These are phyloP conservation scores for Trifolium subterraneum DNA, from an alignment of 306 rosid species.

Conservation along the genomic window DNA sequence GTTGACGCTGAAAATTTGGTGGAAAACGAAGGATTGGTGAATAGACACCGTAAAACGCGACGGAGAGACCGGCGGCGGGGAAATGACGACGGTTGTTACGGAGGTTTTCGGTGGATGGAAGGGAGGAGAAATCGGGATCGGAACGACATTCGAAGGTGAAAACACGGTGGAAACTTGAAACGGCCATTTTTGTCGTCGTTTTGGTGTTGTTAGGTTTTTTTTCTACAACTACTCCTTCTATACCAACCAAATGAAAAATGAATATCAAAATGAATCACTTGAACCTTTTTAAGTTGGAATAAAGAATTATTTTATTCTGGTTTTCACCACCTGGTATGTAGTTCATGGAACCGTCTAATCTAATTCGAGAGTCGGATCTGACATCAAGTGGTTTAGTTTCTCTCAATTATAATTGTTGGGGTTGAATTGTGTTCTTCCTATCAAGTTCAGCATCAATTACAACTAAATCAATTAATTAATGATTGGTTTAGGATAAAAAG, in stretches of 20 bases:
- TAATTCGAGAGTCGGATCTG: too few relatives aligned
- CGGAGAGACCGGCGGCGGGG: slow-evolving; percentile 18
- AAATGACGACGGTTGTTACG: slow-evolving; percentile 23
- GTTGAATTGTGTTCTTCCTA: too few relatives aligned
- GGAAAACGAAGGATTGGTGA: slow-evolving; percentile 67
- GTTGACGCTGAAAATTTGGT: slow-evolving; percentile 90
- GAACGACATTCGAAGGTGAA: slow-evolving; percentile 47
- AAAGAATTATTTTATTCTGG: too few relatives aligned
- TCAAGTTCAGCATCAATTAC: too few relatives aligned
- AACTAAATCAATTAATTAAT: too few relatives aligned
- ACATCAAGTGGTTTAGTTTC: too few relatives aligned
- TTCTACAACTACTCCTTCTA: background rate
- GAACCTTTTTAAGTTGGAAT: too few relatives aligned
- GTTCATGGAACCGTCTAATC: too few relatives aligned
- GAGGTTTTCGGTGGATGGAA: slow-evolving; percentile 27
- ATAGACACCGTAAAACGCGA: background rate
- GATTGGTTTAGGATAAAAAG: too few relatives aligned
- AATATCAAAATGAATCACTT: background rate
- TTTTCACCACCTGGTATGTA: too few relatives aligned
- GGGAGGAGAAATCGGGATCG: slow-evolving; percentile 48
- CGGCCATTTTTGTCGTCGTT: slow-evolving; percentile 46
- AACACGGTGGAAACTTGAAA: slow-evolving; percentile 42
- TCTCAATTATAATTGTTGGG: too few relatives aligned
- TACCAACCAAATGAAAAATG: slow-evolving; percentile 8
- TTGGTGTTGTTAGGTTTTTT: background rate